Evolutionary conservation across 306 rosid species (phyloP), one percentile per base, ranked within the genome.

Genomic region (Pyrus bretschneideri): DNA sequence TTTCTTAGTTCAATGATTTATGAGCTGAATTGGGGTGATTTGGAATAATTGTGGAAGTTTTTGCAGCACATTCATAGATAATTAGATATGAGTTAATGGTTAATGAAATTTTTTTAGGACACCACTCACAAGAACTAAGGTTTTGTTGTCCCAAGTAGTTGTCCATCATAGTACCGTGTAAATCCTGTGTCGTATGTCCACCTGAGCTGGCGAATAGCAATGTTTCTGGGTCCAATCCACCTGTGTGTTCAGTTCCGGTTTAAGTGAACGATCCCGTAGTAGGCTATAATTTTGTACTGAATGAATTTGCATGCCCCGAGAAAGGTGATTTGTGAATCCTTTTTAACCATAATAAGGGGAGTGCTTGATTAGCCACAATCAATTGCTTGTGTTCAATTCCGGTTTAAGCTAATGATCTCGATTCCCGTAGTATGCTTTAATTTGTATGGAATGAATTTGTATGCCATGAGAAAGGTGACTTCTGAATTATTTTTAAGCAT

Each of bases 1-100:
- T 35, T 63, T 57, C 18, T 52, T 58, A 21, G 55, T 51, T 67
- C 30, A 52, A 73, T 69, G 69, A 52, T 72, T 29, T 27, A 4
- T 58, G 66, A 11, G 29, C 71, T 70, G 70, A 85, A 66, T 57
- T 80, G 30, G 67, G 69, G 63, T 45, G 70, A 74, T 62, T 62
- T 74, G 61, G 9, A 62, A 11, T 74, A 21, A 25, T 62, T 33
- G 19, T n/a, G 69, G 40, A 18, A n/a, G 65, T 31, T 30, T 30
- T 49, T 42, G 7, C 38, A 52, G 35, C 31, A 38, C 63, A 30
- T 29, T 13, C 15, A 35, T 46, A 14, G n/a, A 27, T 66, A 61
- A 7, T 67, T 73, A 52, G 42, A 29, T 52, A 42, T 61, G 64
- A 31, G 21, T 5, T 5, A 15, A 15, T 15, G 2, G 21, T 49